phyloP scores from a whole-genome alignment of 2,329 filamentous ascomycete genomes.

The Neonectria ditissima region DNA sequence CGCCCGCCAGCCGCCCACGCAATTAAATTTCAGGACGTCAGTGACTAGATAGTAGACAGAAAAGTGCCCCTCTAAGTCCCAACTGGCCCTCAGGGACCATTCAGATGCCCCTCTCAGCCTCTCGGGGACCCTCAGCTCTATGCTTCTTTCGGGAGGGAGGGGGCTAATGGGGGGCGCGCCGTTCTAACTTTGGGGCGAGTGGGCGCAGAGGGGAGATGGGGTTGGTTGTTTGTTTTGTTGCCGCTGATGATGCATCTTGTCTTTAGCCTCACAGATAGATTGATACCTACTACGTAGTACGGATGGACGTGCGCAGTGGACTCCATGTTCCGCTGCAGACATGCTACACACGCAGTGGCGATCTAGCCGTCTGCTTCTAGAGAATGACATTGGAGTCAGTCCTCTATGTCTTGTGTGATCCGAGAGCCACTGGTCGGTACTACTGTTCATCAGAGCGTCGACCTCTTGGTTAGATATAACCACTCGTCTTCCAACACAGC shows the following conservation, averaged over 20 bases:
- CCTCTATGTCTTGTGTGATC: no score
- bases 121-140: constrained; percentile 7
- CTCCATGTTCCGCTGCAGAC: not conserved
- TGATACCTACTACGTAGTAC: no score
- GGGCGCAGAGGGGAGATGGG: constrained; percentile 2
- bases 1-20: constrained; percentile 36
- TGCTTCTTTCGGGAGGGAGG: constrained; percentile 1
- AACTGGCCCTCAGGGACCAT: constrained; percentile 31
- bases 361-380: not conserved
- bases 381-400: not conserved
- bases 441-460: no score
- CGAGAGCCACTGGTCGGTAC: not conserved
- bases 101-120: constrained; percentile 1
- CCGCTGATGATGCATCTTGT: not conserved
- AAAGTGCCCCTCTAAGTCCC: constrained; percentile 38
- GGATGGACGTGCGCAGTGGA: not conserved
- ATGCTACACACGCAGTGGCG: not conserved
- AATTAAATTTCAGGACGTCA: constrained; percentile 46
- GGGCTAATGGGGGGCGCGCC: constrained; percentile 9
- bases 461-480: not conserved
- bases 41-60: constrained; percentile 26
- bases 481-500: not conserved
- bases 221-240: constrained; percentile 3
- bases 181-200: not conserved
- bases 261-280: not conserved